phyloP scores from a whole-genome alignment of 805 yeast genomes.

The Grigorovia humatica region DNA sequence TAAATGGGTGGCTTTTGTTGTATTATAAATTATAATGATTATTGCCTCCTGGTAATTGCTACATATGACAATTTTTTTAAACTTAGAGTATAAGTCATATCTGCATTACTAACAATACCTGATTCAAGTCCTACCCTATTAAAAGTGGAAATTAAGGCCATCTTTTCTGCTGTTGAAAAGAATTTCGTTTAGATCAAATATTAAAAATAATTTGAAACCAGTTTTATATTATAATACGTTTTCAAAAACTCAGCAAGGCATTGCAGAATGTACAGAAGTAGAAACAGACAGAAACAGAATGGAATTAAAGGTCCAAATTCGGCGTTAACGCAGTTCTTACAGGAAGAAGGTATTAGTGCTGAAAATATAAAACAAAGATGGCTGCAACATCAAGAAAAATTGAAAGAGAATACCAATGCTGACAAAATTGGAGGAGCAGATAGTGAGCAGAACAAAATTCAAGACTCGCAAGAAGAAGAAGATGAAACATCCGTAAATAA shows the following conservation, averaged over 20 bases:
- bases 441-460: background rate
- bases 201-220: background rate
- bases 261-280: conserved; percentile 19
- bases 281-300: conserved; percentile 13
- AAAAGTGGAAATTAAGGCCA: too few species aligned
- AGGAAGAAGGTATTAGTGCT: conserved; percentile 83
- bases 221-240: too few species aligned
- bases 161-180: too few species aligned
- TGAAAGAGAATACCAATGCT: conserved; percentile 1
- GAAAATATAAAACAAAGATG: conserved; percentile 54
- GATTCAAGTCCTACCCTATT: too few species aligned
- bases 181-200: background rate
- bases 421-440: background rate
- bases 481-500: background rate
- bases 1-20: too few species aligned
- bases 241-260: background rate
- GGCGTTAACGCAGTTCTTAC: conserved; percentile 79
- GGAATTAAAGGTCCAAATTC: conserved; percentile 53
- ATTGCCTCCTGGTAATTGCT: too few species aligned
- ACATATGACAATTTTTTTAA: too few species aligned
- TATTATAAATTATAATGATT: too few species aligned
- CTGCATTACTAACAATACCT: too few species aligned
- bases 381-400: conserved; percentile 23
- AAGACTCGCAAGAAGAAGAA: background rate
- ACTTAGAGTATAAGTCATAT: too few species aligned